Base-by-base conservation (phyloP, 1,139 yeast species). In the Lodderomyces pseudojiufengensis region DNA sequence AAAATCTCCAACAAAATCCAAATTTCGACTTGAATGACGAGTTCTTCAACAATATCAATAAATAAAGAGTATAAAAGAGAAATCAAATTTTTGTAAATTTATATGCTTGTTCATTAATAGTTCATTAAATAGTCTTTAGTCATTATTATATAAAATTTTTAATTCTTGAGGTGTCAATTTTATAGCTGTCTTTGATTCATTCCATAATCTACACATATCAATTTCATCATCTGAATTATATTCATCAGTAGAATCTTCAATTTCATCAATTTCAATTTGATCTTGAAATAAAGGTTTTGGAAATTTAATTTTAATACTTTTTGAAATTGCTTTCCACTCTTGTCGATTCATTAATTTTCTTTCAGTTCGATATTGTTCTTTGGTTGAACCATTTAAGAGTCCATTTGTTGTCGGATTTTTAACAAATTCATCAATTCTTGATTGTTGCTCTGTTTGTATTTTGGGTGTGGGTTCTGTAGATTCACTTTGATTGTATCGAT, bases 381-480 rank as follows among this genome's bases (percentile, higher is more conserved):
- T 26, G 5, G 5, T 12, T n/a, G 5, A 7, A 27, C 28, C 5
- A 18, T 18, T 18, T 18, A 5, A 27, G 11, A 27, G 20, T 14
- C 5, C 20, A 6, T 5, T 15, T n/a, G 13, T 9, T 12, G 3
- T 31, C 15, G 8, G 33, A 23, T 21, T 28, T 4, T 3, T 22
- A 25, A 13, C 35, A 32, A 26, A 32, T 21, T 32, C 29, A 20
- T 32, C 35, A 10, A 32, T 32, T 9, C 27, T 20, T 21, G 30
- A 26, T 24, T 32, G 35, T 18, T 18, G 20, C 7, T 18, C n/a
- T n/a, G n/a, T n/a, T n/a, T n/a, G n/a, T n/a, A n/a, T n/a, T n/a
- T n/a, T n/a, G n/a, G n/a, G n/a, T n/a, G n/a, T n/a, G n/a, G n/a
- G n/a, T n/a, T n/a, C n/a, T n/a, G n/a, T n/a, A n/a, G n/a, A n/a